These are phyloP conservation scores for Barnettozyma sucrosica DNA, from an alignment of 805 yeast genomes.

Conservation along the genomic window DNA sequence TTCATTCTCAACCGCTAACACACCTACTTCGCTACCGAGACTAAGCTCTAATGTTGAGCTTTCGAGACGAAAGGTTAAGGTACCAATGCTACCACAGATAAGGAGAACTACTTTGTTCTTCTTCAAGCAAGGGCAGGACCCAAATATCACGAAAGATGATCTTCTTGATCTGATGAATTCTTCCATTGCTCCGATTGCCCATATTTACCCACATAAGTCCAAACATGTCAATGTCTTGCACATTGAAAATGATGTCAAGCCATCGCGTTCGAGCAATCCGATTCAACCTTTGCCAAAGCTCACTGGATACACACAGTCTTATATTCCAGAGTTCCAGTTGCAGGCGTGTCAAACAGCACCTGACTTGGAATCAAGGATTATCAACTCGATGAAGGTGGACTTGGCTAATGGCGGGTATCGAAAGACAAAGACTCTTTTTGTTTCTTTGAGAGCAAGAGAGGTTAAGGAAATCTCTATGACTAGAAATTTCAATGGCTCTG, in stretches of 20 bases:
- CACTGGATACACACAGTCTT: constrained; percentile 23
- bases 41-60: not conserved
- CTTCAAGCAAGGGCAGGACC: not conserved
- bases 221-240: constrained; percentile 27
- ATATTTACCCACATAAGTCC: not conserved
- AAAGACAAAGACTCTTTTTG: constrained; percentile 25
- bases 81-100: constrained; percentile 26
- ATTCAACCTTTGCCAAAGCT: constrained; percentile 23
- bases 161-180: constrained; percentile 15
- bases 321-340: constrained; percentile 29
- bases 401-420: constrained; percentile 24
- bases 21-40: constrained; percentile 3
- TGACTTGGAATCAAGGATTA: constrained; percentile 44
- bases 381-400: constrained; percentile 48
- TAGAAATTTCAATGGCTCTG: constrained; percentile 5
- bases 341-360: constrained; percentile 51
- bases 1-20: constrained; percentile 13
- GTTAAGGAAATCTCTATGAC: constrained; percentile 29
- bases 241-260: constrained; percentile 14
- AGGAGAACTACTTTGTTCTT: constrained; percentile 18
- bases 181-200: constrained; percentile 12
- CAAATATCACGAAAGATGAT: constrained; percentile 10
- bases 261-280: not conserved
- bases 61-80: constrained; percentile 20
- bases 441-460: constrained; percentile 33